phyloP scores from a whole-genome alignment of 1,139 yeast genomes.

The Saccharomyces hybrid region DNA sequence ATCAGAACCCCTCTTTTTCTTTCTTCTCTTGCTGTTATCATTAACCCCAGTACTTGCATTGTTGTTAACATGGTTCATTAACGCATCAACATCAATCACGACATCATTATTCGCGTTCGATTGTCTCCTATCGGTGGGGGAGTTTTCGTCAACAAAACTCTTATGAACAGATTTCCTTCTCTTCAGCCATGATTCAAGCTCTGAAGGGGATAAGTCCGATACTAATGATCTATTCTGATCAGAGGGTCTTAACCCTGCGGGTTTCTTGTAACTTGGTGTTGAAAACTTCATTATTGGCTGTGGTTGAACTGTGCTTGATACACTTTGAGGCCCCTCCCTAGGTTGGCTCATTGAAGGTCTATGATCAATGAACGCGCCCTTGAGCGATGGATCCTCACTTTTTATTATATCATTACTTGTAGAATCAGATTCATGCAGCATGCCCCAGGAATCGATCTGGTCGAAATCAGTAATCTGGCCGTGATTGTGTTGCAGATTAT shows the following conservation, averaged over 20 bases:
- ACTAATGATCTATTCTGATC: neutral
- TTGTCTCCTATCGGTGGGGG: conserved; percentile 9
- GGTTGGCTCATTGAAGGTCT: conserved; percentile 21
- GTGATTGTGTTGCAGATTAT: conserved; percentile 1
- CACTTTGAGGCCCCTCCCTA: conserved; percentile 12
- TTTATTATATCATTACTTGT: conserved; percentile 9
- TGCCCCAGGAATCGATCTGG: conserved; percentile 30
- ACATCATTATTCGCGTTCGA: conserved; percentile 22
- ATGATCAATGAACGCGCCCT: conserved; percentile 28
- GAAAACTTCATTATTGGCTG: conserved; percentile 8
- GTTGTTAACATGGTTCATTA: conserved; percentile 27
- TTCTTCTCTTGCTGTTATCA: conserved; percentile 5
- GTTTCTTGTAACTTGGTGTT: conserved; percentile 3
- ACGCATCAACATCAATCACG: conserved; percentile 31
- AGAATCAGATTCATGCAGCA: conserved; percentile 27
- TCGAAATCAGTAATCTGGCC: conserved; percentile 22
- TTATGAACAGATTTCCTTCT: neutral
- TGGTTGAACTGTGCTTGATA: conserved; percentile 3
- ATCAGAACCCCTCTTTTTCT: conserved; percentile 9
- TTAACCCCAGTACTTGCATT: conserved; percentile 8
- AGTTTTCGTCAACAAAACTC: neutral
- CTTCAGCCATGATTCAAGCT: conserved; percentile 11
- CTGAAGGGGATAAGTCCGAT: conserved; percentile 7
- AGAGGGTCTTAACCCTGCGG: neutral
- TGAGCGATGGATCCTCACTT: conserved; percentile 19